These are phyloP conservation scores for Agaricus blazei DNA, from an alignment of 768 basidiomycete species.

Conservation along the genomic window DNA sequence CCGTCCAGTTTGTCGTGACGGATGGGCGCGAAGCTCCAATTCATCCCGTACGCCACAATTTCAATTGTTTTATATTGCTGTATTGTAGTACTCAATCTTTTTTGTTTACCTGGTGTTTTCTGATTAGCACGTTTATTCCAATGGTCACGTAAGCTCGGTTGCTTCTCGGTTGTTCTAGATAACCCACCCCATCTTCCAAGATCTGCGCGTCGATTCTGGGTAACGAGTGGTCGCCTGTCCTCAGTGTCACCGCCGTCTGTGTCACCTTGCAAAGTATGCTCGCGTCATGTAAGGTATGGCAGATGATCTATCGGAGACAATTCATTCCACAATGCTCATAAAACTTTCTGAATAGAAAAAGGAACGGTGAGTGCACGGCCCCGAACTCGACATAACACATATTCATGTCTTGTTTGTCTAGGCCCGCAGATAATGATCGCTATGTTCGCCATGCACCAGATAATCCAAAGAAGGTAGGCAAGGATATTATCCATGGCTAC, in stretches of 20 bases:
- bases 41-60: conserved; percentile 59
- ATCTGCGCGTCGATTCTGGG: conserved; percentile 90
- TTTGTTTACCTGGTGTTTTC: no score
- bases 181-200: conserved; percentile 26
- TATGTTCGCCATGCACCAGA: conserved; percentile 76
- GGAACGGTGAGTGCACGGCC: conserved; percentile 49
- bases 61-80: conserved; percentile 6
- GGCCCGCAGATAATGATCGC: conserved; percentile 79
- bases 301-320: not conserved
- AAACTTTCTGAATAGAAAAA: conserved; percentile 32
- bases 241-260: conserved; percentile 77
- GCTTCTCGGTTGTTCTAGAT: not conserved
- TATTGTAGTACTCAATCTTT: not conserved
- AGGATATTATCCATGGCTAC: not conserved
- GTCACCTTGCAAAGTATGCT: conserved; percentile 91
- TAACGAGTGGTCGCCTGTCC: conserved; percentile 86
- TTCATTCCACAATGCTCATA: not conserved
- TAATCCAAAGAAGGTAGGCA: conserved; percentile 78
- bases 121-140: conserved; percentile 76
- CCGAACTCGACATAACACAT: not conserved
- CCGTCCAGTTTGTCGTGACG: conserved; percentile 78
- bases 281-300: conserved; percentile 78
- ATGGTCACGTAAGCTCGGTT: conserved; percentile 62
- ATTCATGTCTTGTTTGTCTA: conserved; percentile 18
- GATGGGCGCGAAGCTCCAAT: conserved; percentile 61